phyloP scores from a whole-genome alignment of 768 basidiomycete species.

The Brasilioporus rufonigricans region DNA sequence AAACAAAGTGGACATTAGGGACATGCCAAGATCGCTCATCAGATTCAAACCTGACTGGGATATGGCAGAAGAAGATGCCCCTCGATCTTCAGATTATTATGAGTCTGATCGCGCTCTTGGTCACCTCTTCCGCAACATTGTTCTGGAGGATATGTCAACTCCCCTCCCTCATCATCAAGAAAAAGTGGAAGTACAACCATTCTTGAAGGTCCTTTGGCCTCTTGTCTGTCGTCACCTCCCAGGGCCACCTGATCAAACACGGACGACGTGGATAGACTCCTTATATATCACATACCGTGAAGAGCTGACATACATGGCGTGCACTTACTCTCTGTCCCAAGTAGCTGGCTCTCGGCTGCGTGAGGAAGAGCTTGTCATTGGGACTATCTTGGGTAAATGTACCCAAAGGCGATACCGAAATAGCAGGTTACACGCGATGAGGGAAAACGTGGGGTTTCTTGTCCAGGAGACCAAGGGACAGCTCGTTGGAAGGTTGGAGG shows the following conservation, averaged over 20 bases:
- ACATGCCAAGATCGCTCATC: conserved; percentile 55
- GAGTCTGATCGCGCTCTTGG: conserved; percentile 1
- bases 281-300: conserved; percentile 1
- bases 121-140: background rate
- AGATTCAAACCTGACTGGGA: conserved; percentile 66
- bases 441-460: conserved; percentile 50
- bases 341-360: background rate
- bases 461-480: conserved; percentile 43
- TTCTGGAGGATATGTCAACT: background rate
- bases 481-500: conserved; percentile 29
- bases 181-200: background rate
- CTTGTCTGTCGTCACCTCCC: background rate
- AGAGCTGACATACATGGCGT: background rate
- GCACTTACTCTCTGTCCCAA: background rate
- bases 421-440: conserved; percentile 62
- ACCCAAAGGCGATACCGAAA: conserved; percentile 43
- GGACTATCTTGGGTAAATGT: background rate
- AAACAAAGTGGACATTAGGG: conserved; percentile 53
- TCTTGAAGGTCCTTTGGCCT: background rate
- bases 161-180: background rate
- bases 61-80: background rate
- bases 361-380: background rate
- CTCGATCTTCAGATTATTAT: background rate
- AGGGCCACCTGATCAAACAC: background rate
- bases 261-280: background rate